Base-by-base conservation (phyloP, 371 early-diverging fungal species). In the Mucor racemosus region DNA sequence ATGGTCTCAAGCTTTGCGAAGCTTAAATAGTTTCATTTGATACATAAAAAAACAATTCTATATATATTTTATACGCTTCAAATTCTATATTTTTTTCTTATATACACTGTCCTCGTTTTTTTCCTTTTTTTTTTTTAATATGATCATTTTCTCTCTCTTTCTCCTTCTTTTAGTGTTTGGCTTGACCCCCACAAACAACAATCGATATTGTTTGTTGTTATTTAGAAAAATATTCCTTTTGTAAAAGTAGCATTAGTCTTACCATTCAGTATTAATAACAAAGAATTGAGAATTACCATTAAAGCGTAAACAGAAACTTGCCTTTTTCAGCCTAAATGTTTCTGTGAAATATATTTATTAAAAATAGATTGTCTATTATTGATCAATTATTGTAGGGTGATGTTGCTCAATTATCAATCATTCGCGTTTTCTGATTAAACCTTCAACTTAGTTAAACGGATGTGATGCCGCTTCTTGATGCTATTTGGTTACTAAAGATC, bases 1-100 rank as follows among this genome's bases (percentile, higher is more conserved):
- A 73, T 60, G 79, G 76, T 11, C 67, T 82, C 58, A 57, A 71
- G 36, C 58, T 72, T 34, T 60, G 7, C 15, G 15, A 61, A 34
- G 66, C 33, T 26, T 65, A 56, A 42, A 54, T 50, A 11, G 17
- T 8, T 15, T 50, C 50, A 17, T n/a, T 44, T 44, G 5, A 15
- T 42, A 4, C 42, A 42, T 42, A n/a, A 15, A 42, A 42, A 42
- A 42, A 42, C 4, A 41, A 13, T 7, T 17, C 1, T 17, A 46
- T 17, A 46, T 19, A 46, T 19, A 46, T 38, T 11, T 11, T 19
- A 46, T 21, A 50, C n/a, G n/a, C 7, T 7, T 7, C 44, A 17
- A 38, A 10, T 9, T 4, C 4, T 38, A 38, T 4, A 38, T 5
- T 38, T 38, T 38, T 38, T 9, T 7, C n/a, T 44, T 44, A 44